phyloP scores from a whole-genome alignment of 495 filamentous ascomycete genomes.

The Wilcoxina mikolae region DNA sequence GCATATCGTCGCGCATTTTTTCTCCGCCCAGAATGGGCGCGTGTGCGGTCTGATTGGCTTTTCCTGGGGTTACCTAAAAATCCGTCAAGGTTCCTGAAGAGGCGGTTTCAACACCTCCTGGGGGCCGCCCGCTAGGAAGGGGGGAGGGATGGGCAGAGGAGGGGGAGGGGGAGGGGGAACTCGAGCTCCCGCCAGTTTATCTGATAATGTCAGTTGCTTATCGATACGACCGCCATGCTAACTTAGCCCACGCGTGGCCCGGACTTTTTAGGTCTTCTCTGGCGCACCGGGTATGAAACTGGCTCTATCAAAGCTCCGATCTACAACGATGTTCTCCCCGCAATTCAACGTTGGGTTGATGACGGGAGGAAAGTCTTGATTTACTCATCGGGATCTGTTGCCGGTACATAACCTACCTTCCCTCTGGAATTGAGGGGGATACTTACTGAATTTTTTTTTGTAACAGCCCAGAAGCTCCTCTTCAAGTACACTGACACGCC shows the following conservation, averaged over 20 bases:
- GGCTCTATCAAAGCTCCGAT: slow-evolving; percentile 49
- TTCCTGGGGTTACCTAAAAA: background rate
- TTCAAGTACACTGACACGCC: slow-evolving; percentile 48
- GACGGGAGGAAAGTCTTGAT: slow-evolving; percentile 40
- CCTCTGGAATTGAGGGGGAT: slow-evolving; percentile 3
- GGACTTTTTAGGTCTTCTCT: slow-evolving; percentile 43
- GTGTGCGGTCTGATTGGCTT: background rate
- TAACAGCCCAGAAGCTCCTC: slow-evolving; percentile 50
- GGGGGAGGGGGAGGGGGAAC: too few species aligned
- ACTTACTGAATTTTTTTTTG: background rate
- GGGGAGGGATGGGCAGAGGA: too few species aligned
- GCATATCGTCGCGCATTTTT: too few species aligned
- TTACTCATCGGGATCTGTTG: slow-evolving; percentile 56
- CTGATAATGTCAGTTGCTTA: background rate
- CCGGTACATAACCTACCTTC: slow-evolving; percentile 24
- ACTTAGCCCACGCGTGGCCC: background rate
- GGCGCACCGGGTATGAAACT: slow-evolving; percentile 47
- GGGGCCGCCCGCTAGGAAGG: too few species aligned
- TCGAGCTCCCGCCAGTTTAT: background rate
- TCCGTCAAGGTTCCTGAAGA: background rate
- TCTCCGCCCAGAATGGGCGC: background rate
- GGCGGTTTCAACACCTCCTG: background rate
- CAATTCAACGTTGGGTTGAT: slow-evolving; percentile 39
- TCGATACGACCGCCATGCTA: background rate
- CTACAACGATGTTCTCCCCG: slow-evolving; percentile 49